Percentiles rank a stretch among this genome's conserved stretches.
Evolutionary conservation across 1,284 basidiomycete genomes (phyloP).

Genomic region (Cutaneotrichosporon daszewskae): DNA sequence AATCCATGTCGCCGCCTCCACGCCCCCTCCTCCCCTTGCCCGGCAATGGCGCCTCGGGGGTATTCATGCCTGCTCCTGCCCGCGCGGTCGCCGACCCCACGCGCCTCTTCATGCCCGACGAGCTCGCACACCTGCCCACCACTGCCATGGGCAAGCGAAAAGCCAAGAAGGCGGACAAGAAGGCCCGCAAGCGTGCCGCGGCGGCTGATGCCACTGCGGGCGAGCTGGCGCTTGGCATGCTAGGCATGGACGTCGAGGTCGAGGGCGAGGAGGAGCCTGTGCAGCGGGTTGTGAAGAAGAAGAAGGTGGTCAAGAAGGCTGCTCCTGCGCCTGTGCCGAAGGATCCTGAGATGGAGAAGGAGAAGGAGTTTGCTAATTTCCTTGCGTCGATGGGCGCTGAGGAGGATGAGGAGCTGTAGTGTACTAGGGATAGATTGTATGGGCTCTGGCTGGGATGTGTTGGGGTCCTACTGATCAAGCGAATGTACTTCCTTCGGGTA

Average conservation of each 20-base stretch:
- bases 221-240: slow-evolving; percentile 38
- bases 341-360: slow-evolving; percentile 34
- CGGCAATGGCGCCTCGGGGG: background rate
- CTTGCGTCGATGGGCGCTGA: slow-evolving; percentile 42
- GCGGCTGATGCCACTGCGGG: slow-evolving; percentile 38
- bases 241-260: slow-evolving; percentile 40
- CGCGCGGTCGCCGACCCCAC: slow-evolving; percentile 10
- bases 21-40: background rate
- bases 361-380: slow-evolving; percentile 46
- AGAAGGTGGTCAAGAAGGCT: slow-evolving; percentile 7
- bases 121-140: slow-evolving; percentile 34
- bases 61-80: slow-evolving; percentile 2
- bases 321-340: slow-evolving; percentile 6
- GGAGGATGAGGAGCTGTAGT: slow-evolving; percentile 13
- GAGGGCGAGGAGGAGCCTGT: slow-evolving; percentile 7
- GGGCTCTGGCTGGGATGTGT: too few species aligned
- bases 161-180: slow-evolving; percentile 41
- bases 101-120: slow-evolving; percentile 41
- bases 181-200: slow-evolving; percentile 40
- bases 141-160: slow-evolving; percentile 33
- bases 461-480: too few species aligned
- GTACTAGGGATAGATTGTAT: background rate
- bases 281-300: slow-evolving; percentile 6
- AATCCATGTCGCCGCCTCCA: slow-evolving; percentile 8
- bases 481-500: too few species aligned